Conservation (phyloP, 2,329 filamentous ascomycete species). For the Tolypocladium ophioglossoides region DNA sequence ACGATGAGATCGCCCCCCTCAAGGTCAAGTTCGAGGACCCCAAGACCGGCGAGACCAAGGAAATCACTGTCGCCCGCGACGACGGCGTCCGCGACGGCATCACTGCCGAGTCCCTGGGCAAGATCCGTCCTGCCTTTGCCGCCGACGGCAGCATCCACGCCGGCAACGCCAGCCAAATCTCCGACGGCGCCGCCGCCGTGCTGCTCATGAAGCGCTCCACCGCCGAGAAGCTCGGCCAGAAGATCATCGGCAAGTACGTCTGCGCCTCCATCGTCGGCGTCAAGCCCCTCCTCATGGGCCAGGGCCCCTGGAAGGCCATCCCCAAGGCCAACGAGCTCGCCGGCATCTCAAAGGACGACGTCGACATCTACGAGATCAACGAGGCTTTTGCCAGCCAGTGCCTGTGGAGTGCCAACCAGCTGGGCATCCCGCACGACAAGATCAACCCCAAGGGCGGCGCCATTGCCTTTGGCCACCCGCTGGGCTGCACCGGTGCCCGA, state of each 20-base stretch:
- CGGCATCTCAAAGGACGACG: conserved; percentile 76
- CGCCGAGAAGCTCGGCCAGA: conserved; percentile 78
- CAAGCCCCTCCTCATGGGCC: conserved; percentile 86
- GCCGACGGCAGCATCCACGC: conserved; percentile 92
- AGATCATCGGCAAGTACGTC: conserved; percentile 87
- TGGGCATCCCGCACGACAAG: conserved; percentile 73
- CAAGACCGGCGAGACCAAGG: conserved; percentile 77
- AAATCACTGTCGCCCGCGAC: conserved; percentile 73
- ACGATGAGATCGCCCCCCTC: conserved; percentile 81
- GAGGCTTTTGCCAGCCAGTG: conserved; percentile 96
- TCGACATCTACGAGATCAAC: conserved; percentile 98
- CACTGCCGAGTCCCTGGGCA: conserved; percentile 77
- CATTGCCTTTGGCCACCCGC: conserved; percentile 90
- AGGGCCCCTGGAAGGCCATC: conserved; percentile 93
- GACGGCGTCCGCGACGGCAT: conserved; percentile 81
- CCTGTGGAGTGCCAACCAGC: conserved; percentile 83
- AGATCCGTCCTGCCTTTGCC: conserved; percentile 84
- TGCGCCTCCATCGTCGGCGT: conserved; percentile 79
- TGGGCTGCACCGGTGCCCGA: conserved; percentile 87
- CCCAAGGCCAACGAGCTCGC: conserved; percentile 84
- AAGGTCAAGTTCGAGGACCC: conserved; percentile 83
- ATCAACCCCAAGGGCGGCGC: conserved; percentile 96
- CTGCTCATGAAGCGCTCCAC: conserved; percentile 91
- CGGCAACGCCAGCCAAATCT: conserved; percentile 92
- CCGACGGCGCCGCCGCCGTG: conserved; percentile 89